Evolutionary conservation across 257 asterid genomes (phyloP).

Genomic region (Scutellaria barbata): DNA sequence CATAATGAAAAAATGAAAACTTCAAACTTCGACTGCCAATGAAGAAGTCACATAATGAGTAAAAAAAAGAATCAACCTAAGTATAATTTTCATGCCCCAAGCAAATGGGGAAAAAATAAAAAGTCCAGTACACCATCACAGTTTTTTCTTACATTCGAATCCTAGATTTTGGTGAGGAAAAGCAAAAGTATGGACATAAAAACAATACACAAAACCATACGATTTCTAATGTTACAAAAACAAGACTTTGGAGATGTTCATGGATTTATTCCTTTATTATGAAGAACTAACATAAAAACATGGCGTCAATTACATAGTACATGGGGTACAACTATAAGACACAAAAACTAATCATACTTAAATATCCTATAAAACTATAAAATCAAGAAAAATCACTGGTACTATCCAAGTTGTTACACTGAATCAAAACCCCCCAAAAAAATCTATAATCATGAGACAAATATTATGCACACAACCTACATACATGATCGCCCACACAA

Average conservation of each 20-base stretch:
- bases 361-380: neutral
- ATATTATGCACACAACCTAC: neutral
- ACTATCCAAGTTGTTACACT: neutral
- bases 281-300: constrained; percentile 4
- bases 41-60: constrained; percentile 11
- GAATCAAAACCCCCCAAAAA: constrained; percentile 5
- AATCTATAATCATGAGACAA: neutral
- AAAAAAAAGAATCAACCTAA: neutral
- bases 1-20: neutral
- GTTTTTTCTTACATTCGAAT: neutral
- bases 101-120: neutral
- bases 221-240: neutral
- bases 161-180: constrained; percentile 1
- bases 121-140: constrained; percentile 1
- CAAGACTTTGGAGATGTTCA: neutral
- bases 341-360: constrained; percentile 2
- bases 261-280: constrained; percentile 17
- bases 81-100: neutral
- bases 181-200: neutral
- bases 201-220: neutral
- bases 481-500: neutral
- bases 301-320: neutral
- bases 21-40: constrained; percentile 13
- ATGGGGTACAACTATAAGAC: neutral
- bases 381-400: neutral